Conservation (phyloP, 139 green algal genomes). For the Picochlorum sp. region DNA sequence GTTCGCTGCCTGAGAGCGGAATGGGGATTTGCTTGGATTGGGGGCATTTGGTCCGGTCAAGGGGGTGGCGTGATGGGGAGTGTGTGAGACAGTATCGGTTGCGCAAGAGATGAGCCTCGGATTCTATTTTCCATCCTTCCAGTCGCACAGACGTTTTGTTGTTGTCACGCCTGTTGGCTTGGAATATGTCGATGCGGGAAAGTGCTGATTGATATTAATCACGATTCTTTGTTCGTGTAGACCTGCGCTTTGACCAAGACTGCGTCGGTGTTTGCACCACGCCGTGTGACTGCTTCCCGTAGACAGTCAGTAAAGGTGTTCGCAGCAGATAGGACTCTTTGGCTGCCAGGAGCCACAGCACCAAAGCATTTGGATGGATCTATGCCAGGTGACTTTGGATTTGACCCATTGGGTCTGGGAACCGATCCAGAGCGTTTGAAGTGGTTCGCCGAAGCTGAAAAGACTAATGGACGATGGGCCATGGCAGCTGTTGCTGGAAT, state of each 20-base stretch:
- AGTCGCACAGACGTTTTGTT: too few relatives aligned
- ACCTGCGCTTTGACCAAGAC: too few relatives aligned
- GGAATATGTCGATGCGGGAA: too few relatives aligned
- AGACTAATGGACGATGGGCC: constrained; percentile 80
- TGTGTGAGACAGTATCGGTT: too few relatives aligned
- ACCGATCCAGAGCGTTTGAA: constrained; percentile 34
- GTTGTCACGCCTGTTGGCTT: too few relatives aligned
- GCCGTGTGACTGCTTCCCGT: not conserved
- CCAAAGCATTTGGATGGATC: constrained; percentile 6
- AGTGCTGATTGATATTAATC: too few relatives aligned
- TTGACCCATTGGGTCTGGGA: constrained; percentile 66
- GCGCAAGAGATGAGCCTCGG: too few relatives aligned
- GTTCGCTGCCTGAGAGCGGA: too few relatives aligned
- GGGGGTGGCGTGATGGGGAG: too few relatives aligned
- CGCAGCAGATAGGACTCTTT: constrained; percentile 4
- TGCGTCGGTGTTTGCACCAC: not conserved
- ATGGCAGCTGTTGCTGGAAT: constrained; percentile 74
- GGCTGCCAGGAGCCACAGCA: not conserved
- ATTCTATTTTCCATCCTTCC: too few relatives aligned
- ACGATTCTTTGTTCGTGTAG: constrained; percentile 9
- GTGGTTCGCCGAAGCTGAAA: constrained; percentile 76
- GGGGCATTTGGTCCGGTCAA: too few relatives aligned
- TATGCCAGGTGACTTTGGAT: constrained; percentile 34
- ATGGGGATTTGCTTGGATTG: too few relatives aligned
- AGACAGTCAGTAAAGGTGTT: not conserved